A percentile compares a stretch with the other conserved stretches of the same genome.
Evolutionary conservation across 2,329 filamentous ascomycete genomes (phyloP).

Genomic region (Xylaria sp.): DNA sequence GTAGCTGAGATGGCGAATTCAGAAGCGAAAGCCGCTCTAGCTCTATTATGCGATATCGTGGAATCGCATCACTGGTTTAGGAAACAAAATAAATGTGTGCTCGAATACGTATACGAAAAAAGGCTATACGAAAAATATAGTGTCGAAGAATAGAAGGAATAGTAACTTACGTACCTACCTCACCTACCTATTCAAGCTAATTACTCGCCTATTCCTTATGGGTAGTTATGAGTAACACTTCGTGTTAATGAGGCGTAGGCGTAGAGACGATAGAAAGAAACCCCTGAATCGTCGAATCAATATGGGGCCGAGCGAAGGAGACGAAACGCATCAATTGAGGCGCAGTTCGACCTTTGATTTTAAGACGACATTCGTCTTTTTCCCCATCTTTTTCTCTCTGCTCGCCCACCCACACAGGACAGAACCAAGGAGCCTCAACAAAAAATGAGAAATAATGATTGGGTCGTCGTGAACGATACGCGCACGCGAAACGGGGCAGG

Average conservation of each 20-base stretch:
- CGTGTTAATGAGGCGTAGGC: not conserved
- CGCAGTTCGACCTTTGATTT: conserved; percentile 13
- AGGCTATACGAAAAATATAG: too few species aligned
- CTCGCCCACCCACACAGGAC: too few species aligned
- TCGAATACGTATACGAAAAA: too few species aligned
- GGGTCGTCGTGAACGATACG: not conserved
- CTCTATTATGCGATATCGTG: too few species aligned
- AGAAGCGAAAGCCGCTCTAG: too few species aligned
- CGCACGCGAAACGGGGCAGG: not conserved
- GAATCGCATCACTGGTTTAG: too few species aligned
- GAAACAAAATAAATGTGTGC: too few species aligned
- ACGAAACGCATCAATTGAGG: conserved; percentile 24
- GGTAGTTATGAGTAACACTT: not conserved
- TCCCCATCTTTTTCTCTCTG: not conserved
- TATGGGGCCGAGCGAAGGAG: conserved; percentile 7
- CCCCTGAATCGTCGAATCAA: conserved; percentile 14
- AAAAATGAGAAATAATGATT: conserved; percentile 22
- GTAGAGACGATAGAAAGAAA: not conserved
- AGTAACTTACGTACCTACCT: too few species aligned
- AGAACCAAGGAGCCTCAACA: not conserved
- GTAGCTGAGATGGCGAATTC: not conserved
- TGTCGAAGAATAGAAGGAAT: too few species aligned
- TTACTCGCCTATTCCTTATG: too few species aligned
- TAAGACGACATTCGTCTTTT: conserved; percentile 2
- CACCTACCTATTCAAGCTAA: too few species aligned